Evolutionary conservation across 495 filamentous ascomycete species (phyloP).

Genomic region (Penicillium steckii): DNA sequence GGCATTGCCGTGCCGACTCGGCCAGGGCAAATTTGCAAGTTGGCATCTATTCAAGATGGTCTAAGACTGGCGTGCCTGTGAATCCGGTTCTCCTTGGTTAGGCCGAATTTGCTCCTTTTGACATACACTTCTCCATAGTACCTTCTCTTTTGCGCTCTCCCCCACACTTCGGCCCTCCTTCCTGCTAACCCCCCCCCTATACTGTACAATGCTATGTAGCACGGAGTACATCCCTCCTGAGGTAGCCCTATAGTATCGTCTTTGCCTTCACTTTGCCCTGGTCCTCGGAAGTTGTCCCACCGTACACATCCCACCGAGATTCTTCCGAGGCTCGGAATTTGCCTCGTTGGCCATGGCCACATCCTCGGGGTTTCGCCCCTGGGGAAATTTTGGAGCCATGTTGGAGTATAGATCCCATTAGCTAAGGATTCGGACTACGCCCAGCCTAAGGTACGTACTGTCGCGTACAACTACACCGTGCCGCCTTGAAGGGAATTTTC

Average conservation of each 20-base stretch:
- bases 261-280: neutral
- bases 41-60: neutral
- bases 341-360: too few relatives aligned
- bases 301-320: conserved; percentile 9
- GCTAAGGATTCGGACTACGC: neutral
- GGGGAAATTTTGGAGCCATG: neutral
- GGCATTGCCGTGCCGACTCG: conserved; percentile 26
- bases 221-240: too few relatives aligned
- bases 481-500: neutral
- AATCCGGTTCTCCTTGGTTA: conserved; percentile 7
- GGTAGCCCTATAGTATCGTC: too few relatives aligned
- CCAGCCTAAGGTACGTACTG: neutral
- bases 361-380: neutral
- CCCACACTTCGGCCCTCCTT: conserved; percentile 1
- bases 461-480: neutral
- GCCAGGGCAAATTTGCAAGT: neutral
- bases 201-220: too few relatives aligned
- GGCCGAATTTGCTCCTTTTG: neutral
- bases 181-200: neutral
- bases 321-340: conserved; percentile 20
- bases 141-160: conserved; percentile 5
- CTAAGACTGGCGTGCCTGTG: conserved; percentile 13
- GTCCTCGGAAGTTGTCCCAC: neutral
- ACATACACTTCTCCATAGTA: neutral
- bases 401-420: neutral